Conservation (phyloP, 495 filamentous ascomycete species). For the Neurospora africana region DNA sequence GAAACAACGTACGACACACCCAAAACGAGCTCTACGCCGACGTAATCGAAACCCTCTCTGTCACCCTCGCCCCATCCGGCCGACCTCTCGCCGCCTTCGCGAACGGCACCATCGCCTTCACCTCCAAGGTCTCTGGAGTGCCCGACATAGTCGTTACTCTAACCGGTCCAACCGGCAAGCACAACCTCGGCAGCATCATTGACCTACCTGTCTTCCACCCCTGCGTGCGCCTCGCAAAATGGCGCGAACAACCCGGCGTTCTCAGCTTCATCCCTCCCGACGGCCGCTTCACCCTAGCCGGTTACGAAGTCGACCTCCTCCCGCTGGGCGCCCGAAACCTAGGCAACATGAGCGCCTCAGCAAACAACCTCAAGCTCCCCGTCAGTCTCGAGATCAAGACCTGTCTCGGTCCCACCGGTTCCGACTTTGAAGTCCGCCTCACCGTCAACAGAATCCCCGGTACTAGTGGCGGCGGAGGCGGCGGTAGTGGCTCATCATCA, state of each 20-base stretch:
- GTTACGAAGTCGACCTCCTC: conserved; percentile 89
- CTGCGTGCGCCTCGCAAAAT: conserved; percentile 75
- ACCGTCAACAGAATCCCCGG: conserved; percentile 57
- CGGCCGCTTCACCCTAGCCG: conserved; percentile 85
- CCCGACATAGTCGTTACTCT: conserved; percentile 80
- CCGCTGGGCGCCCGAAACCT: conserved; percentile 41
- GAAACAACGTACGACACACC: conserved; percentile 87
- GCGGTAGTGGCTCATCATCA: conserved; percentile 18
- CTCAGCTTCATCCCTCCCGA: conserved; percentile 93
- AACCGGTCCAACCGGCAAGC: conserved; percentile 62
- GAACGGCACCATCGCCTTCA: conserved; percentile 90
- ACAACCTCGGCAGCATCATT: conserved; percentile 60
- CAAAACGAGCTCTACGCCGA: conserved; percentile 97
- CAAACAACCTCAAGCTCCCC: conserved; percentile 63
- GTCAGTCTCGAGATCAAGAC: conserved; percentile 74
- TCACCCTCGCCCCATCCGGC: conserved; percentile 83
- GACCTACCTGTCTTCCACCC: conserved; percentile 95
- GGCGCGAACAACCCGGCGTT: conserved; percentile 80
- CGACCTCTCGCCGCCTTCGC: conserved; percentile 76
- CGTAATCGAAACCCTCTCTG: conserved; percentile 77
- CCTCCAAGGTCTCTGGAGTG: conserved; percentile 85
- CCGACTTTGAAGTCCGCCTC: conserved; percentile 84
- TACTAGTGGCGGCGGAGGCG: conserved; percentile 22
- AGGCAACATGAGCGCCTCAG: conserved; percentile 22
- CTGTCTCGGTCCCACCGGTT: conserved; percentile 55